Base-by-base conservation (phyloP, 1,284 basidiomycete genomes). In the Baeospora myosura region DNA sequence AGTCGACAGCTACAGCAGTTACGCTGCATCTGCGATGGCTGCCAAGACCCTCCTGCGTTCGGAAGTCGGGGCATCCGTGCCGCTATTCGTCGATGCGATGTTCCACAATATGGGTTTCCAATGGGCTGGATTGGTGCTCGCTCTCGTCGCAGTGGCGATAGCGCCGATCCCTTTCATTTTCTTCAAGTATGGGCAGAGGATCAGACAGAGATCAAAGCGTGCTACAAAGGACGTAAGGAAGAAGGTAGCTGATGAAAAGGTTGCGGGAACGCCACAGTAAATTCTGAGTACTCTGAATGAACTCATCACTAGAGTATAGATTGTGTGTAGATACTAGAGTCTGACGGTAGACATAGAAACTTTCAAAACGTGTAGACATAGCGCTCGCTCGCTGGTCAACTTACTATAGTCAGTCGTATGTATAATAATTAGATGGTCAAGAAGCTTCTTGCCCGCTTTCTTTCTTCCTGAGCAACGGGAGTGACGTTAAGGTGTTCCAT, bases 1-100 rank as follows among this genome's bases (percentile, higher is more conserved):
- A 55, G 57, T 69, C 45, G 66, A 69, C 51, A 59, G 58, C 5
- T 67, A 67, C 58, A 55, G 53, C 32, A 48, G 51, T 39, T 65
- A 58, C 42, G 66, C 68, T 11, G 68, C 69, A 0, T 63, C 62
- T 8, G 68, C 67, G 14, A 64, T 71, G 45, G 67, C 68, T 7
- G 65, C 64, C 4, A 68, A 65, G 50, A 68, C 65, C 5, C 48
- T 66, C 24, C 47, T 66, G 50, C 58, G 64, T 4, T 64, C 63
- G 5, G 56, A 58, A 36, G 51, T 62, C 23, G 63, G 62, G 11
- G 59, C 63, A n/a, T 57, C 57, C 46, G 59, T 68, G 6, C 64
- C 64, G 5, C 49, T 68, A n/a, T 68, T 62, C 44, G 61, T 64
- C 4, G 54, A 52, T 24, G 64, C 63, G 53, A 68, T 67, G 65